These are phyloP conservation scores for Puya raimondii DNA, from an alignment of 176 grass and related monocot genomes.

Conservation along the genomic window DNA sequence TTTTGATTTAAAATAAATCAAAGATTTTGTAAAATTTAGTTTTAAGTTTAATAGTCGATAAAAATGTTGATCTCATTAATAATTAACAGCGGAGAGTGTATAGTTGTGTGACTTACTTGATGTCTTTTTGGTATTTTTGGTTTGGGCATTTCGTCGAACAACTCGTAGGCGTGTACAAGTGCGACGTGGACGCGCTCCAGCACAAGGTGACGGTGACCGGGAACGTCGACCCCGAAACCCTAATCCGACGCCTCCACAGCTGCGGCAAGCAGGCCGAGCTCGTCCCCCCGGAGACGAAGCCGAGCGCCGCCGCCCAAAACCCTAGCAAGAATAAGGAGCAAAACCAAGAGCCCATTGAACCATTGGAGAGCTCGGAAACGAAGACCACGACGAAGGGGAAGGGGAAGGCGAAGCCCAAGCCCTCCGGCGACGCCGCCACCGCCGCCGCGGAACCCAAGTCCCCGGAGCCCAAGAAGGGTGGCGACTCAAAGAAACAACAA, in stretches of 20 bases:
- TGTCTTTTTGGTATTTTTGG: constrained; percentile 1
- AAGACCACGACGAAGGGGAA: constrained; percentile 22
- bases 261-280: constrained; percentile 79
- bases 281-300: constrained; percentile 41
- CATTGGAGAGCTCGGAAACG: neutral
- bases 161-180: constrained; percentile 59
- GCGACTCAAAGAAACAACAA: neutral
- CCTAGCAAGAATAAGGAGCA: no score
- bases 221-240: constrained; percentile 63
- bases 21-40: no score
- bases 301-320: no score
- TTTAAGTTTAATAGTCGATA: no score
- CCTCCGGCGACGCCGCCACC: no score
- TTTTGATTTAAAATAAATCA: no score
- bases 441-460: no score
- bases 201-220: constrained; percentile 79
- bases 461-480: constrained; percentile 22
- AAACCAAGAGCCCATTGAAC: no score
- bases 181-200: constrained; percentile 54
- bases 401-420: constrained; percentile 23
- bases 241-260: constrained; percentile 84
- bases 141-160: neutral
- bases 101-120: neutral
- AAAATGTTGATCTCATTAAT: no score
- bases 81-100: no score